Evolutionary conservation across 148 eudicot species (phyloP), one percentile per base, ranked within the genome.

Genomic region (Cornus kousa): DNA sequence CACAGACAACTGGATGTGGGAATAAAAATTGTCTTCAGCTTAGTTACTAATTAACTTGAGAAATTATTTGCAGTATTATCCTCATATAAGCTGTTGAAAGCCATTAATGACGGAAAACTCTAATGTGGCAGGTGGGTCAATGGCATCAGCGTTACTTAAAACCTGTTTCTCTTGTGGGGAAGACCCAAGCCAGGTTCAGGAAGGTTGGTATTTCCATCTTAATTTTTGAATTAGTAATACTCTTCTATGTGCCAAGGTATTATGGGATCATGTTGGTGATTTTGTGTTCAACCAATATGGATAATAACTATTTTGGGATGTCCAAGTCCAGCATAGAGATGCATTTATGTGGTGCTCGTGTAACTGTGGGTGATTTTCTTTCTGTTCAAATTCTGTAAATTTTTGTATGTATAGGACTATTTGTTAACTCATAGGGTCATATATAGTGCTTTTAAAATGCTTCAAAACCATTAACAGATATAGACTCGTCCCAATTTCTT

Each of bases 141-240:
- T 86, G 71, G 75, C 88, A 12, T 83, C 89, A 62, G 71, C 78
- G 68, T 75, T 95, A 24, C 78, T 95, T 7, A 90, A 87, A 83
- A 82, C 89, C 24, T 95, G 98, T 82, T 90, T 95, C 78, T 90
- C 97, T 20, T 95, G 98, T 28, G 97, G 98, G 46, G 92, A 95
- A 40, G 94, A 93, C 83, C 96, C 91, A 74, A 90, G 89, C 87
- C 89, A 88, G 69, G 80, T 89, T 83, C 89, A 80, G 73, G 93
- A 88, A 92, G 98, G 98, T 93, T 87, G 75, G 79, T 79, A 72
- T 80, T 40, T 79, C 48, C 55, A n/a, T 68, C 55, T 19, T 28
- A 39, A 32, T 17, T 22, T 40, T 13, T 65, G 7, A 53, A 13
- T 78, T 5, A 59, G 24, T 37, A 35, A 39, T 33, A 5, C 59